These are phyloP conservation scores for Phlebiopsis gigantea DNA, from an alignment of 768 basidiomycete genomes.

Conservation along the genomic window DNA sequence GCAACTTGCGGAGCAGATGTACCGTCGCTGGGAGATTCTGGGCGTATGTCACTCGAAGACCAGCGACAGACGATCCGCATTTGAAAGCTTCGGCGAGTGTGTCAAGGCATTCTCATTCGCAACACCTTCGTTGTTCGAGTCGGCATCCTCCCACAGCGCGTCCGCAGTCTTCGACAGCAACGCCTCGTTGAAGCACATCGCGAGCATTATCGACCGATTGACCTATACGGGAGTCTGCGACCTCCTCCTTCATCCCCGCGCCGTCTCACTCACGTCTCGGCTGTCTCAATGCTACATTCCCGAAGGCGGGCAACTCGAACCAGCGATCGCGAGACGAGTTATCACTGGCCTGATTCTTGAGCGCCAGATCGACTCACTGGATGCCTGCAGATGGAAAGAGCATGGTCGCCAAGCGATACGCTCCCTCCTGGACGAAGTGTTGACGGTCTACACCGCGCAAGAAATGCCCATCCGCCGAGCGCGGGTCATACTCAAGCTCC, in stretches of 20 bases:
- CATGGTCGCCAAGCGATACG: slow-evolving; percentile 38
- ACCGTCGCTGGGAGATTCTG: slow-evolving; percentile 75
- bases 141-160: slow-evolving; percentile 25
- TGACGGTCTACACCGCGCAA: slow-evolving; percentile 42
- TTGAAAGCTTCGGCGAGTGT: slow-evolving; percentile 47
- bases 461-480: slow-evolving; percentile 55
- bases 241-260: slow-evolving; percentile 45
- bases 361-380: slow-evolving; percentile 53
- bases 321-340: background rate
- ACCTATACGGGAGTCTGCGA: slow-evolving; percentile 68
- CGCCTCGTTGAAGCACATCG: slow-evolving; percentile 48
- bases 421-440: slow-evolving; percentile 41
- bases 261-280: slow-evolving; percentile 40
- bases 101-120: slow-evolving; percentile 51
- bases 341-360: slow-evolving; percentile 55
- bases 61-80: slow-evolving; percentile 73
- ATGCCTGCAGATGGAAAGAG: slow-evolving; percentile 52
- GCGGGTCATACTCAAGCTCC: slow-evolving; percentile 45
- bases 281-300: slow-evolving; percentile 6
- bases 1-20: slow-evolving; percentile 59
- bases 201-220: slow-evolving; percentile 54
- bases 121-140: slow-evolving; percentile 30
- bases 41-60: slow-evolving; percentile 75
- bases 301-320: background rate
- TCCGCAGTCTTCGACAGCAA: slow-evolving; percentile 36